A percentile compares a stretch with the other conserved stretches of the same genome.
Evolutionary conservation across 208 protist genomes (phyloP).

Genomic region (Leishmania tarentolae): DNA sequence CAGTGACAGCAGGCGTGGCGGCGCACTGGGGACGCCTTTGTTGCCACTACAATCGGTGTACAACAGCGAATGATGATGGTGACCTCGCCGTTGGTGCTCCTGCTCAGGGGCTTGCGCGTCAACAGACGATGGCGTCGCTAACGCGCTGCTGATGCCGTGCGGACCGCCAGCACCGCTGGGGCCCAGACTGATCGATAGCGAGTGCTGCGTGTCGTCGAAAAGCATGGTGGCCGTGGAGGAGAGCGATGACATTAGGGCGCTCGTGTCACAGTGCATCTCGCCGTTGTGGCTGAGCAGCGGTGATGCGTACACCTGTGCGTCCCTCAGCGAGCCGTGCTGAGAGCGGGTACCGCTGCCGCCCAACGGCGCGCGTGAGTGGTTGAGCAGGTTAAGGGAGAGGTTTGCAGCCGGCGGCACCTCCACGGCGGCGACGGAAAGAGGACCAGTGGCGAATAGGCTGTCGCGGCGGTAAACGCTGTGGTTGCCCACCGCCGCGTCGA

Average conservation of each 20-base stretch:
- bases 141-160: neutral
- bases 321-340: neutral
- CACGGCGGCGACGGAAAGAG: neutral
- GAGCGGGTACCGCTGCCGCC: neutral
- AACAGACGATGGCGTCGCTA: neutral
- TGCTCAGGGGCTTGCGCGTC: neutral
- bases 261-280: neutral
- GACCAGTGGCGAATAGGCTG: neutral
- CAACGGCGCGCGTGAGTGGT: neutral
- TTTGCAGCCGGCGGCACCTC: neutral
- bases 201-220: neutral
- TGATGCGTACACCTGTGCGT: neutral
- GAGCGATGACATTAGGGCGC: neutral
- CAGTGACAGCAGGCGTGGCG: neutral
- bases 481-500: neutral
- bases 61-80: neutral
- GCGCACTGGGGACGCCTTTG: neutral
- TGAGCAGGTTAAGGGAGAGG: neutral
- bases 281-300: neutral
- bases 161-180: neutral
- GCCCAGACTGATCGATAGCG: constrained; percentile 6
- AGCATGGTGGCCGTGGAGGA: neutral
- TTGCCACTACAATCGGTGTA: neutral
- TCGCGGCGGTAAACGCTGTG: neutral
- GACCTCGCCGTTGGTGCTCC: neutral